phyloP scores from a whole-genome alignment of 768 basidiomycete species.

The Phaffia australis region DNA sequence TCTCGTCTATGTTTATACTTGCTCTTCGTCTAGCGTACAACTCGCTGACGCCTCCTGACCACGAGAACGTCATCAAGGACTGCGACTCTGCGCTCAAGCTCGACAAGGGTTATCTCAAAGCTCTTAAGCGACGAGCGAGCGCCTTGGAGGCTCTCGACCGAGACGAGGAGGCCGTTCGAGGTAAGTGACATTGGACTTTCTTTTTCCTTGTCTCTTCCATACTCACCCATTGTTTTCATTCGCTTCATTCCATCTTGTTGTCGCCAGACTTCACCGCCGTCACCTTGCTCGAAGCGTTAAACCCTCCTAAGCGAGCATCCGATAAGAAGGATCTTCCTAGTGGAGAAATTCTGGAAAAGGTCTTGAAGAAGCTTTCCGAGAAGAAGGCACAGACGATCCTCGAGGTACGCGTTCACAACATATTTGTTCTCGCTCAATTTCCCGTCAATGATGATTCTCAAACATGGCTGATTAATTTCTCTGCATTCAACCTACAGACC shows the following conservation, averaged over 20 bases:
- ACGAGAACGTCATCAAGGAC: constrained; percentile 71
- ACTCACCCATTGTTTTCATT: not conserved
- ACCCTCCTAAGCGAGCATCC: constrained; percentile 18
- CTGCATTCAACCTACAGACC: constrained; percentile 38
- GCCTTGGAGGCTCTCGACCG: constrained; percentile 68
- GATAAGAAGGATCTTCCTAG: constrained; percentile 54
- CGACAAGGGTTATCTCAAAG: constrained; percentile 70
- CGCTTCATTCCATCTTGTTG: not conserved
- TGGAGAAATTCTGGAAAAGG: constrained; percentile 75
- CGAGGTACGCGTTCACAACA: constrained; percentile 39
- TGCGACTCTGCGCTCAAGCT: constrained; percentile 78
- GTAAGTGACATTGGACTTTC: constrained; percentile 42
- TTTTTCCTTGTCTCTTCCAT: not conserved
- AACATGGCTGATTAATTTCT: not conserved
- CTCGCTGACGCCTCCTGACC: constrained; percentile 52
- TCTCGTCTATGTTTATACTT: too few species aligned
- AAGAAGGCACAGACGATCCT: constrained; percentile 65
- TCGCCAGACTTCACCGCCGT: constrained; percentile 82
- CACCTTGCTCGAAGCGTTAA: constrained; percentile 85
- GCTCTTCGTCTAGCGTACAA: constrained; percentile 11
- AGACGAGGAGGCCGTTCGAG: constrained; percentile 66
- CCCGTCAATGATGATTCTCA: not conserved
- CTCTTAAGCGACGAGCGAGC: constrained; percentile 71
- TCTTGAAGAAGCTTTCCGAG: constrained; percentile 68
- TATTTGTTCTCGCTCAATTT: not conserved